Percentiles rank a stretch among this genome's conserved stretches.
Conservation (phyloP, 1,284 basidiomycete species). For the Cryptococcus jaspeensis region DNA sequence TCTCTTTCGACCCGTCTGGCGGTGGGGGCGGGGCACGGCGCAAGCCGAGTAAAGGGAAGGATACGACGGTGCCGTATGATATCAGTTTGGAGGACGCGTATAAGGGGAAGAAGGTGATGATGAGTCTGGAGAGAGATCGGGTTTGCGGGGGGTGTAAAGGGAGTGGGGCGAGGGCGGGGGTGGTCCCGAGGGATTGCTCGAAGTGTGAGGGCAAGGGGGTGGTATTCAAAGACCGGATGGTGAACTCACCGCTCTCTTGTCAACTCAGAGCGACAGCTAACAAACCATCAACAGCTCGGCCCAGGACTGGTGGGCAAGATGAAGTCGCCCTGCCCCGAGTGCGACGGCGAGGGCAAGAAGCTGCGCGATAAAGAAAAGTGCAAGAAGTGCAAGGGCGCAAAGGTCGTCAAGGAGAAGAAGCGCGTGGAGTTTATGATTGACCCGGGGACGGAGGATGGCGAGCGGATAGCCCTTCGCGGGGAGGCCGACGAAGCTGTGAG, state of each 20-base stretch:
- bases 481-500: constrained; percentile 84
- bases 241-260: constrained; percentile 21
- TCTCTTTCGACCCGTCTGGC: constrained; percentile 51
- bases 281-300: constrained; percentile 32
- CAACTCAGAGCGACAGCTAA: not conserved
- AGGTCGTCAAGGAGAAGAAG: constrained; percentile 81
- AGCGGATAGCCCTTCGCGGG: constrained; percentile 81
- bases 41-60: constrained; percentile 56
- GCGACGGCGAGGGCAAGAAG: constrained; percentile 74
- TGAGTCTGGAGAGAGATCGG: constrained; percentile 84
- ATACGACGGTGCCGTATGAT: constrained; percentile 75
- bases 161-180: constrained; percentile 75
- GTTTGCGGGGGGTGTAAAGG: constrained; percentile 79
- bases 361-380: constrained; percentile 89
- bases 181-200: constrained; percentile 75
- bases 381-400: constrained; percentile 91
- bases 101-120: constrained; percentile 82
- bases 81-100: constrained; percentile 91
- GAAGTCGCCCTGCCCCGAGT: constrained; percentile 67
- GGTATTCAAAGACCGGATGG: constrained; percentile 46
- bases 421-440: constrained; percentile 82
- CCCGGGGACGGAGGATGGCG: constrained; percentile 80
- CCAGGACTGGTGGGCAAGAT: constrained; percentile 53
- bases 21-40: constrained; percentile 49
- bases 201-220: constrained; percentile 72